Percentiles rank a stretch among this genome's conserved stretches.
phyloP scores from a whole-genome alignment of 495 filamentous ascomycete genomes.

The Penicillium pulvis region DNA sequence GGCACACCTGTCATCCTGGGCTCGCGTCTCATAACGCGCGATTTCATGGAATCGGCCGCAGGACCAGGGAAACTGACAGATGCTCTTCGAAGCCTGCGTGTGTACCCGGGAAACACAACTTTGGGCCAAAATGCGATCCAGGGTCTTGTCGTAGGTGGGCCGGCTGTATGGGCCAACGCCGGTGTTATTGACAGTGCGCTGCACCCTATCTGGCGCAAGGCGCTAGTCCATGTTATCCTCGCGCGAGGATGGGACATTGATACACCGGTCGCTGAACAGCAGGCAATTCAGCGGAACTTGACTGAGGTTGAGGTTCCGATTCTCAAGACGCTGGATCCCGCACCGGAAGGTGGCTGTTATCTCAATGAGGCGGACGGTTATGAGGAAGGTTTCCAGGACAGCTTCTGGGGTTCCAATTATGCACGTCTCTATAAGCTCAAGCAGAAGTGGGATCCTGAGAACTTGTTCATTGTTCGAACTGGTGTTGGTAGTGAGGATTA shows the following conservation, averaged over 20 bases:
- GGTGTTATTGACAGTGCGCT: constrained; percentile 3
- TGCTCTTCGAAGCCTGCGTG: background rate
- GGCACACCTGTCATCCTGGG: background rate
- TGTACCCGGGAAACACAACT: background rate
- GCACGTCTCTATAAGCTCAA: constrained; percentile 44
- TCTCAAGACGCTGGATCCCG: constrained; percentile 40
- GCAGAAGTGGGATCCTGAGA: constrained; percentile 34
- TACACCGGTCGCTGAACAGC: constrained; percentile 25
- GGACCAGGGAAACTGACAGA: constrained; percentile 1
- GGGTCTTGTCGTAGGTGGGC: constrained; percentile 2
- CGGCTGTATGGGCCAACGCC: background rate
- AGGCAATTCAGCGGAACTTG: constrained; percentile 39
- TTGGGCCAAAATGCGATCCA: background rate
- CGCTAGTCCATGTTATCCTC: constrained; percentile 29
- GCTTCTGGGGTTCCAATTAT: constrained; percentile 56
- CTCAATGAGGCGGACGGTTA: constrained; percentile 53
- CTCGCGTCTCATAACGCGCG: constrained; percentile 1
- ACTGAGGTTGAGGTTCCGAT: constrained; percentile 42
- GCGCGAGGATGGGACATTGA: constrained; percentile 16
- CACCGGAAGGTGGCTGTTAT: constrained; percentile 44
- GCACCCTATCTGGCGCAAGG: constrained; percentile 31
- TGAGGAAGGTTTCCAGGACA: constrained; percentile 46
- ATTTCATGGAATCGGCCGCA: background rate
- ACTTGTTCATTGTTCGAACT: constrained; percentile 31
- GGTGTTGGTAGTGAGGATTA: constrained; percentile 38